Evolutionary conservation across 345 rosid species (phyloP).

Genomic region (Rhodomyrtus tomentosa): DNA sequence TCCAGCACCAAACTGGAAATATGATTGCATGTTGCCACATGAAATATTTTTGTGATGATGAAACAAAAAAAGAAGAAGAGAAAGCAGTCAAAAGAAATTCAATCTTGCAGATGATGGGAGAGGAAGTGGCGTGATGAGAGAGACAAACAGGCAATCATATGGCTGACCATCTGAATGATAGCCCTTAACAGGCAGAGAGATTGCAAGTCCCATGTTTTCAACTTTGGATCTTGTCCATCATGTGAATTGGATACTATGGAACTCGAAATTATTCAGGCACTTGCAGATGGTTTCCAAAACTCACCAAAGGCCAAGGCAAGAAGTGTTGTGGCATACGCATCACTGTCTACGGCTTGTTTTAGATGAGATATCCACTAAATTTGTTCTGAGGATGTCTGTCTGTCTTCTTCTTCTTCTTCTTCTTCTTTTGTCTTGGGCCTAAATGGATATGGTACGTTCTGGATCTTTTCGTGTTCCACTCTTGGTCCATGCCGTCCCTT

Average conservation of each 20-base stretch:
- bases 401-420: not conserved
- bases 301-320: not conserved
- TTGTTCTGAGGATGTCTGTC: not conserved
- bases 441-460: not conserved
- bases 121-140: not conserved
- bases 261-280: not conserved
- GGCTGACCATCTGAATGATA: not conserved
- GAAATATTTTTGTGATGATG: not conserved
- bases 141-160: not conserved
- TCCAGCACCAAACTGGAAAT: not conserved
- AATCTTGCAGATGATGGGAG: constrained; percentile 4
- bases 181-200: not conserved
- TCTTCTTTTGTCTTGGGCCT: not conserved
- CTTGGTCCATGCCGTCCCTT: not conserved
- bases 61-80: not conserved
- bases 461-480: not conserved
- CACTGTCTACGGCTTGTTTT: not conserved
- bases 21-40: not conserved
- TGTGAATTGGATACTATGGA: constrained; percentile 12
- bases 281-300: not conserved
- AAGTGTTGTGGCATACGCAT: not conserved
- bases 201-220: not conserved
- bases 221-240: constrained; percentile 7
- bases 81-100: constrained; percentile 1
- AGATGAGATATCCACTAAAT: not conserved